phyloP scores from a whole-genome alignment of 352 stramenopile species.

The Globisporangium emineosum region DNA sequence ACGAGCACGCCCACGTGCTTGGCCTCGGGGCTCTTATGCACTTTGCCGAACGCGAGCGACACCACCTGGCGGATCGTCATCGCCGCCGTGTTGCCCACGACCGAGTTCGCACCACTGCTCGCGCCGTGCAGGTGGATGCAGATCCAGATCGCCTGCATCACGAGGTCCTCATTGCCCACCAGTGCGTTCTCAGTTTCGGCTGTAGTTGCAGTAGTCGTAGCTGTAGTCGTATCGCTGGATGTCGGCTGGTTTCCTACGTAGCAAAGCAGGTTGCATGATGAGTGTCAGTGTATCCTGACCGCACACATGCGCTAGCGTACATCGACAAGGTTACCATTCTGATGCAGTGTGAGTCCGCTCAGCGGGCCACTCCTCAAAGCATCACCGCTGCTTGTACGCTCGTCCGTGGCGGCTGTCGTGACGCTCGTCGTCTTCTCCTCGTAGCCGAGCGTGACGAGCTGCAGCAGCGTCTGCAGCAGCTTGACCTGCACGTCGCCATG shows the following conservation, averaged over 20 bases:
- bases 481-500: conserved; percentile 87
- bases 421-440: conserved; percentile 35
- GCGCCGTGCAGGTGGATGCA: conserved; percentile 76
- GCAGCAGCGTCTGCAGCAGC: conserved; percentile 84
- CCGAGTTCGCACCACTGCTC: conserved; percentile 69
- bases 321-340: conserved; percentile 8
- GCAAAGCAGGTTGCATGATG: neutral
- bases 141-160: conserved; percentile 88
- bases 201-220: neutral
- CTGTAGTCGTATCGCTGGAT: neutral
- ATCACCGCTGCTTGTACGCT: conserved; percentile 3
- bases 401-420: neutral
- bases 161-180: conserved; percentile 79
- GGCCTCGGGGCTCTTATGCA: conserved; percentile 57
- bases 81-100: conserved; percentile 82
- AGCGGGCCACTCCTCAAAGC: conserved; percentile 10
- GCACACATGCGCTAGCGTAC: neutral
- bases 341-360: conserved; percentile 21
- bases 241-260: neutral
- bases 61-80: conserved; percentile 89
- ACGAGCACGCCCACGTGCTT: conserved; percentile 82
- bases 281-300: no score
- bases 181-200: conserved; percentile 36
- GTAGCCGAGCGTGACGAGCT: conserved; percentile 81
- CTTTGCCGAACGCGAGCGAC: conserved; percentile 82